Evolutionary conservation across 345 rosid genomes (phyloP).

Genomic region (Cardiospermum halicacabum): DNA sequence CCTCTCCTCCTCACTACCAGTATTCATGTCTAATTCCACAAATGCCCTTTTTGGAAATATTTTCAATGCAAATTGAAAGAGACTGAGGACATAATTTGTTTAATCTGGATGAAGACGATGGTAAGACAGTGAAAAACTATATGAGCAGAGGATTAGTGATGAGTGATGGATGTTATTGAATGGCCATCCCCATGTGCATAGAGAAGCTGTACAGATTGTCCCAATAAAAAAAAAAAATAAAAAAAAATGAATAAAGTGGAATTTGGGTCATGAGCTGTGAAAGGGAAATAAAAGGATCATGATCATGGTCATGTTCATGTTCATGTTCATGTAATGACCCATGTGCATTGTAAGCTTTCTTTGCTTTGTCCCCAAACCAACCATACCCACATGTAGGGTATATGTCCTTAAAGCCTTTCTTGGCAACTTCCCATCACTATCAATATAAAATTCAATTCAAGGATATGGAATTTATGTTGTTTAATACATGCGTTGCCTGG

Average conservation of each 20-base stretch:
- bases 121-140: neutral
- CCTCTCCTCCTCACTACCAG: too few relatives aligned
- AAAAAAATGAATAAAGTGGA: conserved; percentile 1
- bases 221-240: neutral
- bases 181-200: conserved; percentile 18
- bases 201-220: conserved; percentile 9
- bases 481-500: conserved; percentile 11
- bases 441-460: too few relatives aligned
- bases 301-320: too few relatives aligned
- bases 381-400: conserved; percentile 56
- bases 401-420: conserved; percentile 20
- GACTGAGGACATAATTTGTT: too few relatives aligned
- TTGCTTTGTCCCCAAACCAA: conserved; percentile 50
- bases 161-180: conserved; percentile 8
- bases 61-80: too few relatives aligned
- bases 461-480: conserved; percentile 19
- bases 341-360: conserved; percentile 41
- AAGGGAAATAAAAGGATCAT: neutral
- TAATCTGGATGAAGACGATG: neutral
- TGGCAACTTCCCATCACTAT: conserved; percentile 22
- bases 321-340: conserved; percentile 32
- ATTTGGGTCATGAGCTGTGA: conserved; percentile 38
- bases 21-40: too few relatives aligned
- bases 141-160: conserved; percentile 1
- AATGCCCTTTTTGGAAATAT: too few relatives aligned